Evolutionary conservation across 2,329 filamentous ascomycete species (phyloP), one percentile per base, ranked within the genome.

Genomic region (Diaporthe australafricana): DNA sequence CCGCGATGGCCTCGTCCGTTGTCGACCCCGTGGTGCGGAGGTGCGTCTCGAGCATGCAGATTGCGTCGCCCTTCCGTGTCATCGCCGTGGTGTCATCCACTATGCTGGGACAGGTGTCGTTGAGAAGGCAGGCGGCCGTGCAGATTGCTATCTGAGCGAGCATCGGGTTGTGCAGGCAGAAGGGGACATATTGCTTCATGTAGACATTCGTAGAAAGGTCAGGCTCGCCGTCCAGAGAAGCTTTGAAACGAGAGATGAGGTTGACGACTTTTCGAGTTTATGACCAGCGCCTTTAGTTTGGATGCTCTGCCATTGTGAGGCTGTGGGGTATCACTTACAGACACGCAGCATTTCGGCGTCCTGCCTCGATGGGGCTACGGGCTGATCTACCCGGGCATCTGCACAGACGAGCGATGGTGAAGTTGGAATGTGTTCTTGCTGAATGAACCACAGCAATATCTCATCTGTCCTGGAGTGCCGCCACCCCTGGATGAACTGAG

Each of bases 111-210:
- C 85, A 83, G 0, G 84, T 85, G 75, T 89, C 87, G 47, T 84
- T 81, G 38, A 88, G 80, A 75, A 88, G 88, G 75, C 86, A 87
- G 0, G 86, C 83, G 0, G 87, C 83, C 8, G 86, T 86, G 75
- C 86, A 88, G 5, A 88, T 81, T 45, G 86, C 82, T 11, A 87
- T 83, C 60, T 87, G 84, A 0, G 84, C 78, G 12, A 88, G 80
- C 4, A 88, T 79, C 5, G 84, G 85, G n/a, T 86, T 85, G 68
- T 87, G 84, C 14, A 88, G 79, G 56, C 82, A 85, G 73, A 81
- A 84, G 0, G 86, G 85, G 8, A 86, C 80, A 78, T 85, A 88
- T 55, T 84, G 79, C 75, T 83, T 85, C 80, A 84, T 84, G 75
- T 85, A 87, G 12, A 80, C 81, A 65, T 83, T 86, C 20, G 79